Base-by-base conservation (phyloP, 2,329 filamentous ascomycete genomes). In the Claviceps fusiformis region DNA sequence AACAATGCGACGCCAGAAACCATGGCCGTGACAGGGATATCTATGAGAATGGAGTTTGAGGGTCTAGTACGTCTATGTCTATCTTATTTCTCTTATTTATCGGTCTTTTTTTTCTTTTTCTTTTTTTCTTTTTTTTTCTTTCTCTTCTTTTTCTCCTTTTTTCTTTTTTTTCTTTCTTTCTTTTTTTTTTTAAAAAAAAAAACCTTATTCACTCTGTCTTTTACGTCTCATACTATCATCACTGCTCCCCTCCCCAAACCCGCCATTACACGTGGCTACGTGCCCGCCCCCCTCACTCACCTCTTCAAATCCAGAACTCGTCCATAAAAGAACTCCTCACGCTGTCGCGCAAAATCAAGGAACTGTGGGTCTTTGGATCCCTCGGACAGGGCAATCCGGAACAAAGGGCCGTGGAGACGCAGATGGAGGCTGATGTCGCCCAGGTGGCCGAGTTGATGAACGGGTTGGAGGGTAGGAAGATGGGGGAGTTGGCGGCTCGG, bases 41-140 rank as follows among this genome's bases (percentile, higher is more conserved):
- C 71, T 43, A 73, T 74, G 65, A 71, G 72, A 62, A 70, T 72
- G 61, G 72, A 74, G 53, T 75, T 75, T 52, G 71, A 75, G 55
- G 70, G 70, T 3, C 61, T 75, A 17, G 71, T 73, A 56, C 33
- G 64, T 19, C 19, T 19, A 19, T 19, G 19, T 19, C 19, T 19
- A 19, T 19, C 19, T 19, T 19, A 19, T 19, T 19, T 19, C 19
- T 19, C 19, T 19, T 19, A 19, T 19, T 19, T 19, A 19, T 19
- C 19, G 19, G 1, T 19, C 19, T 19, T 19, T 19, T 55, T 43
- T 0, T 27, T 24, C 11, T 19, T 27, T 24, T 11, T 19, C 11
- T 6, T 39, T 24, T 8, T 19, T 2, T 33, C 19, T 11, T 10
- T 2, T 27, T 37, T 15, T 43, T 33, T 8, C 9, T 27, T 19